These are phyloP conservation scores for Sarcomyxa edulis DNA, from an alignment of 768 basidiomycete genomes.

Conservation along the genomic window DNA sequence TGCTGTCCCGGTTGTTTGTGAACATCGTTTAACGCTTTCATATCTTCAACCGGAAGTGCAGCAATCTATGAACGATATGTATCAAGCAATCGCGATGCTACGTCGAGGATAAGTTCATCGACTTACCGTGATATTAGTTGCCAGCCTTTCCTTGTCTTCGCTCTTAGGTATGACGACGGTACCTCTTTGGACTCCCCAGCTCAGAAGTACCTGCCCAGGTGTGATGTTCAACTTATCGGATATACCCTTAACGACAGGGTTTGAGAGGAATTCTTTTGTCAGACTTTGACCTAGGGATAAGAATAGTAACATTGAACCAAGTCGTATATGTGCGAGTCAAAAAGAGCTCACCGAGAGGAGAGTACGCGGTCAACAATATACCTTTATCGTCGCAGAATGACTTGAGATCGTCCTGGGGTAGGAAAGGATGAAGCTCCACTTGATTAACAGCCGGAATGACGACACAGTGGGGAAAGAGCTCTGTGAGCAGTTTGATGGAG, in stretches of 20 bases:
- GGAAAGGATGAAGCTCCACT: constrained; percentile 37
- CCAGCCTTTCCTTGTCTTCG: constrained; percentile 40
- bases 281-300: too few relatives aligned
- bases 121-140: constrained; percentile 38
- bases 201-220: constrained; percentile 50
- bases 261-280: too few relatives aligned
- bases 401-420: constrained; percentile 32
- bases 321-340: too few relatives aligned
- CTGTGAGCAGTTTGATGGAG: constrained; percentile 30
- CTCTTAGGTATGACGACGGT: constrained; percentile 62
- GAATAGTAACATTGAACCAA: too few relatives aligned
- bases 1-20: constrained; percentile 37
- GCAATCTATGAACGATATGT: constrained; percentile 29
- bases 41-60: constrained; percentile 28
- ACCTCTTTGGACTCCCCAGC: constrained; percentile 61
- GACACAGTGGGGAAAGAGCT: constrained; percentile 29
- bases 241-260: too few relatives aligned
- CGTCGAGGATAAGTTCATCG: too few relatives aligned
- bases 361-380: constrained; percentile 37
- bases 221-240: too few relatives aligned
- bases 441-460: constrained; percentile 36
- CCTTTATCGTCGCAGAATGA: constrained; percentile 31
- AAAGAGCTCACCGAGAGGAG: constrained; percentile 34
- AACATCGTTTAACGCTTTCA: constrained; percentile 32
- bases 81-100: constrained; percentile 18